These are phyloP conservation scores for Cyclotella choctawhatcheeana DNA, from an alignment of 108 stramenopile species.

Conservation along the genomic window DNA sequence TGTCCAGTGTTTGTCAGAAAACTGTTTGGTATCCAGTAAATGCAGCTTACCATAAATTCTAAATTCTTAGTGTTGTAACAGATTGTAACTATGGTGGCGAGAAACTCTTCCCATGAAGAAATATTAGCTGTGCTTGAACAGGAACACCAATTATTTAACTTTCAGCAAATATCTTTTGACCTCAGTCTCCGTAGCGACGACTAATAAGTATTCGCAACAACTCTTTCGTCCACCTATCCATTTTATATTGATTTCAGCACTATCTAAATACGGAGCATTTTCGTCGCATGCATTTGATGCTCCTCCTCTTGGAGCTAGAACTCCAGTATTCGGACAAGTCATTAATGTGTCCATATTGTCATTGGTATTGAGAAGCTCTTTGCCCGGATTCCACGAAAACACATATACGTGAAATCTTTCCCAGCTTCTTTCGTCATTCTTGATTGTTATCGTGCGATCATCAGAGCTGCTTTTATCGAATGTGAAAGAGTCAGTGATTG, in stretches of 20 bases:
- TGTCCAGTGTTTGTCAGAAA: too few species aligned
- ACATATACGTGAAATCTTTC: slow-evolving; percentile 6
- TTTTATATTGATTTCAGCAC: slow-evolving; percentile 11
- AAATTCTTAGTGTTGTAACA: too few species aligned
- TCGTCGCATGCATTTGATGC: slow-evolving; percentile 30
- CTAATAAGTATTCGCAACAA: not conserved
- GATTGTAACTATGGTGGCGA: too few species aligned
- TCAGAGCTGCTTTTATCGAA: not conserved
- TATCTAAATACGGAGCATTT: slow-evolving; percentile 20
- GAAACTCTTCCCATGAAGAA: too few species aligned
- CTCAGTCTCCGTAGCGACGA: slow-evolving; percentile 22
- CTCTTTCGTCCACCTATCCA: slow-evolving; percentile 2
- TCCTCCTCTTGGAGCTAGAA: slow-evolving; percentile 18
- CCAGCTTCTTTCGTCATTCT: slow-evolving; percentile 23
- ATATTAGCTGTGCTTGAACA: too few species aligned
- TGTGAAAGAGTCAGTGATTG: slow-evolving; percentile 1
- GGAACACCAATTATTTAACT: slow-evolving; percentile 4
- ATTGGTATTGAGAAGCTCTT: not conserved
- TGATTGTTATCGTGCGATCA: slow-evolving; percentile 13
- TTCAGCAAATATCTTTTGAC: slow-evolving; percentile 13
- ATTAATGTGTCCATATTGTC: not conserved
- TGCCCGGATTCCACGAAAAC: not conserved
- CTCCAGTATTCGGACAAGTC: not conserved
- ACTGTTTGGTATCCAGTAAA: too few species aligned
- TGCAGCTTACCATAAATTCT: too few species aligned